phyloP scores from a whole-genome alignment of 2,329 filamentous ascomycete species.

The Pseudogymnoascus sp. region DNA sequence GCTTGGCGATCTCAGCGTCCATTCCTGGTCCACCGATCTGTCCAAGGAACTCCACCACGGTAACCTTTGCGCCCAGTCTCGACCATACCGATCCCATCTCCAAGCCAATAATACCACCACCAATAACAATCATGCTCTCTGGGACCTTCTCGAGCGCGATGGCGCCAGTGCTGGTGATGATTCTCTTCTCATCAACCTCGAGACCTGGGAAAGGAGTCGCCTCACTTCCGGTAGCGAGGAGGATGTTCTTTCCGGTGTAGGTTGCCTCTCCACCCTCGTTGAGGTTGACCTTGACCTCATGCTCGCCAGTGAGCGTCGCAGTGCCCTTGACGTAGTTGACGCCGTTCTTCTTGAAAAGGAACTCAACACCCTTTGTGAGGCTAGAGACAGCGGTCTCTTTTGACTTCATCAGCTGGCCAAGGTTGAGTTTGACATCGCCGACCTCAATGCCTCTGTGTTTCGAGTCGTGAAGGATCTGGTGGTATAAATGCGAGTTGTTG shows the following conservation, averaged over 20 bases:
- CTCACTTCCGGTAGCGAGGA: slow-evolving; percentile 94
- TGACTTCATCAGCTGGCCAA: slow-evolving; percentile 94
- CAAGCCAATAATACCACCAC: slow-evolving; percentile 95
- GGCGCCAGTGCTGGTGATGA: slow-evolving; percentile 93
- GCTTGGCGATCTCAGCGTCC: slow-evolving; percentile 89
- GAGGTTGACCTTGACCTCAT: slow-evolving; percentile 85
- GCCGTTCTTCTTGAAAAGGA: slow-evolving; percentile 97
- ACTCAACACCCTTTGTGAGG: slow-evolving; percentile 95
- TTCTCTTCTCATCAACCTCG: slow-evolving; percentile 93
- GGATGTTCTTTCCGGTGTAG: slow-evolving; percentile 88
- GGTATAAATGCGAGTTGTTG: slow-evolving; percentile 98
- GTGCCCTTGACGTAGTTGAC: slow-evolving; percentile 97
- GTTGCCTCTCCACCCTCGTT: slow-evolving; percentile 86
- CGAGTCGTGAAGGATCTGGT: slow-evolving; percentile 93
- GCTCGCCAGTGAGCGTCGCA: slow-evolving; percentile 76
- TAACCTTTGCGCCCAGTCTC: slow-evolving; percentile 85
- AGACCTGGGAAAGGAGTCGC: slow-evolving; percentile 93
- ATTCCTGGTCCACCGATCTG: slow-evolving; percentile 98
- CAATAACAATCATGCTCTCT: slow-evolving; percentile 94
- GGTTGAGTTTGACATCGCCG: slow-evolving; percentile 92
- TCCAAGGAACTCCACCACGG: slow-evolving; percentile 90
- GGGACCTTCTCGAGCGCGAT: slow-evolving; percentile 84
- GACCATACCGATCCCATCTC: slow-evolving; percentile 99
- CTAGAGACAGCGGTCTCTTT: slow-evolving; percentile 86
- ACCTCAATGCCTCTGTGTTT: slow-evolving; percentile 97